Evolutionary conservation across 1,284 basidiomycete species (phyloP).

Genomic region (Flammula alnicola): DNA sequence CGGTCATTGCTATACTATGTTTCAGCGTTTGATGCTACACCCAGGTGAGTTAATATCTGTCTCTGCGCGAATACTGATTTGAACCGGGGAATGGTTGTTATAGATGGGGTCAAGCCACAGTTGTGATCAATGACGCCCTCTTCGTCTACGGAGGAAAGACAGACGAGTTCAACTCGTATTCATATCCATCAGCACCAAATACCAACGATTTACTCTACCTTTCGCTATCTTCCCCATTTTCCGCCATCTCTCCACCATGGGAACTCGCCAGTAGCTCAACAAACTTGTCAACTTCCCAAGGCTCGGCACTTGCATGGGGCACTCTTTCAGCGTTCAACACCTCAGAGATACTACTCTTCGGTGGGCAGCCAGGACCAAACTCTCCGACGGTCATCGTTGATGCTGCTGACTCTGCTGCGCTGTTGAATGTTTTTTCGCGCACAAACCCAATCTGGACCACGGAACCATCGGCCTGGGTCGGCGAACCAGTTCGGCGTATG

Average conservation of each 20-base stretch:
- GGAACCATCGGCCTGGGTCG: conserved; percentile 59
- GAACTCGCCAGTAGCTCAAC: conserved; percentile 52
- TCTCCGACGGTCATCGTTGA: conserved; percentile 57
- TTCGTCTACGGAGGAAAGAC: conserved; percentile 82
- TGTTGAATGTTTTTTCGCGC: conserved; percentile 51
- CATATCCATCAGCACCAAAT: conserved; percentile 77
- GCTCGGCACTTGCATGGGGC: conserved; percentile 80
- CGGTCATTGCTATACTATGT: conserved; percentile 11
- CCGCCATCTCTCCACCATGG: conserved; percentile 69
- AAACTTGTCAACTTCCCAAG: conserved; percentile 48
- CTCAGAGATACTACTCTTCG: conserved; percentile 66
- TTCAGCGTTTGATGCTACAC: conserved; percentile 21
- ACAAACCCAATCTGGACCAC: conserved; percentile 49
- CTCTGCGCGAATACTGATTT: not conserved
- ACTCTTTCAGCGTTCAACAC: conserved; percentile 69
- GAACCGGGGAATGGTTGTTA: not conserved
- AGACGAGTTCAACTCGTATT: conserved; percentile 67
- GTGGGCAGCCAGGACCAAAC: conserved; percentile 71
- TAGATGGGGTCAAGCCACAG: conserved; percentile 84
- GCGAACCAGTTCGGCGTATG: conserved; percentile 74
- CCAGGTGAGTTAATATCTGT: conserved; percentile 19
- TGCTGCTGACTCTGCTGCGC: conserved; percentile 63
- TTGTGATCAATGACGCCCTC: conserved; percentile 63
- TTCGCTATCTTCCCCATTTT: conserved; percentile 64
- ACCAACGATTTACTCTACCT: conserved; percentile 72